Evolutionary conservation across 78 protist species (phyloP), one percentile per base, ranked within the genome.

Genomic region (Bodo saltans): DNA sequence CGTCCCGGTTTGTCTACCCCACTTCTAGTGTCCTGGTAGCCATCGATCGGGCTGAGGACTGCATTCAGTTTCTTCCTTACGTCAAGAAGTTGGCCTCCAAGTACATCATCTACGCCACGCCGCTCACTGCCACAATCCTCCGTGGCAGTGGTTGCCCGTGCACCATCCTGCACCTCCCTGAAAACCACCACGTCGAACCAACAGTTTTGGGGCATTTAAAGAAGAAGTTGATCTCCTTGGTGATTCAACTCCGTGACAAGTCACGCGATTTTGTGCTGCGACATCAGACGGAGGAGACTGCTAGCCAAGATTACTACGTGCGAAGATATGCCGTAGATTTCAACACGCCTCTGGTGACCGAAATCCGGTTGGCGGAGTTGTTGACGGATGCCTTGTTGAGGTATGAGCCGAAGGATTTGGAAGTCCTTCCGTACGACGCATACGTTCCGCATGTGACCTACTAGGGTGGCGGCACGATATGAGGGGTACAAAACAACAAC

Each of bases 281-380:
- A 1, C 47, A 38, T 68, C 25, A 1, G 32, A 72, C n/a, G 68
- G 76, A 74, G 25, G 47, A 17, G 25, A 33, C 80, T 78, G 88
- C 91, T 84, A 29, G 88, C 23, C 76, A 90, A 52, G 97, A 95
- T 53, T 95, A 94, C 89, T 74, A 85, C 29, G 72, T 92, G 4
- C 92, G 98, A 40, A 87, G 97, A 41, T 69, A 71, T 60, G 95
- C 98, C 1, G 87, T 94, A 68, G 97, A 94, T 81, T 89, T 70
- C 87, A 74, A 85, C 47, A 88, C 87, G 4, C 88, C 91, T 29
- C 84, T 88, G 76, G 28, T 88, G 73, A 88, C 91, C 60, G 60
- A 47, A 17, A 17, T 17, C 60, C n/a, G n/a, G n/a, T 8, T 47
- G 60, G 60, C 60, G n/a, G n/a, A 17, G n/a, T 17, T 47, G n/a